phyloP scores from a whole-genome alignment of 495 filamentous ascomycete genomes.

The Aspergillus indologenus region DNA sequence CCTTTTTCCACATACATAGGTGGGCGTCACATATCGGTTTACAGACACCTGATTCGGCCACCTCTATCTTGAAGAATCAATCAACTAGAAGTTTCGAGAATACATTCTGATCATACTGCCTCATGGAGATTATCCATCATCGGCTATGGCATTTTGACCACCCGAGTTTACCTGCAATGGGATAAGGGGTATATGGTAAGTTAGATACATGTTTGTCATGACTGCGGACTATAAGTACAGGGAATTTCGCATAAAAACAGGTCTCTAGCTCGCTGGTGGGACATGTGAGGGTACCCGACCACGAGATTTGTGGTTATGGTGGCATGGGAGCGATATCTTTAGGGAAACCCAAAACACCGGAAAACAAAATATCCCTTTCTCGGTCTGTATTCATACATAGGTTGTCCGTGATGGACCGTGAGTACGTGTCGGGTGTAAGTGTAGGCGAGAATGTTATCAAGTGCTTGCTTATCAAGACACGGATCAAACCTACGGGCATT shows the following conservation, averaged over 20 bases:
- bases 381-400: not conserved
- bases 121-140: too few species aligned
- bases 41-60: constrained; percentile 4
- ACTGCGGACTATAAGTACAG: not conserved
- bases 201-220: not conserved
- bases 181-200: not conserved
- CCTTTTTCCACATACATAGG: not conserved
- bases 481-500: not conserved
- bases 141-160: too few species aligned
- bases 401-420: not conserved
- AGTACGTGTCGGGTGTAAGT: too few species aligned
- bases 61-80: not conserved
- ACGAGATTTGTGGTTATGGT: not conserved
- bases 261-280: not conserved
- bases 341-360: not conserved
- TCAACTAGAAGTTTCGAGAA: not conserved
- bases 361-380: not conserved
- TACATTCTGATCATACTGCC: not conserved
- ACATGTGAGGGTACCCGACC: not conserved
- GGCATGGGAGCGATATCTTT: not conserved
- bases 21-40: constrained; percentile 6
- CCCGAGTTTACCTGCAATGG: not conserved
- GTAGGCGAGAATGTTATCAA: too few species aligned
- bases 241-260: not conserved
- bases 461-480: not conserved